Percentiles rank a stretch among this genome's conserved stretches.
Evolutionary conservation across 2,329 filamentous ascomycete genomes (phyloP).

Genomic region (Sclerotinia nivalis): DNA sequence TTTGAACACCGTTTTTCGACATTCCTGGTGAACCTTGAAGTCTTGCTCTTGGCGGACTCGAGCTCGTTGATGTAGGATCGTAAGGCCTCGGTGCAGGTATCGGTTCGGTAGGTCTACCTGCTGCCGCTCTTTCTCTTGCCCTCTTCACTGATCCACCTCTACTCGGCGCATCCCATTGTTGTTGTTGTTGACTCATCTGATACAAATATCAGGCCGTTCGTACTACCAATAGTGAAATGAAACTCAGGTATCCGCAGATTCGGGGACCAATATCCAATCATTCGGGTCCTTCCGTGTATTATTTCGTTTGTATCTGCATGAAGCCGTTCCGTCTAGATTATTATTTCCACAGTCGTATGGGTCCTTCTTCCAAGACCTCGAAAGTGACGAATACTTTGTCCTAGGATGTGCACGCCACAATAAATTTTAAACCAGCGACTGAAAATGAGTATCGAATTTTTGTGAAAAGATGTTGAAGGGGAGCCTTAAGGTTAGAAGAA

Average conservation of each 20-base stretch:
- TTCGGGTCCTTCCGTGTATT: conserved; percentile 31
- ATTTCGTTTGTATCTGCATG: conserved; percentile 40
- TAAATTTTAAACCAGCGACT: conserved; percentile 20
- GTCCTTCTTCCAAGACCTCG: background rate
- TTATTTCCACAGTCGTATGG: background rate
- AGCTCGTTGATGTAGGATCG: conserved; percentile 28
- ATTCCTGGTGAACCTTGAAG: conserved; percentile 33
- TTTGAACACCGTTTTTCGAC: conserved; percentile 29
- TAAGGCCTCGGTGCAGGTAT: conserved; percentile 32
- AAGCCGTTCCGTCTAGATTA: conserved; percentile 32
- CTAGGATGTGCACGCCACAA: conserved; percentile 10
- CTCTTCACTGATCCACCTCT: conserved; percentile 51
- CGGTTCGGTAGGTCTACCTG: conserved; percentile 42
- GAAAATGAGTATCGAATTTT: conserved; percentile 17
- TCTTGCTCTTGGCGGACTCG: conserved; percentile 30
- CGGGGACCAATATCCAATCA: conserved; percentile 31
- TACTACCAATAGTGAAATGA: conserved; percentile 24
- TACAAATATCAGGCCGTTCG: conserved; percentile 18
- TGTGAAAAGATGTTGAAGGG: conserved; percentile 28
- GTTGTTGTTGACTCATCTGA: conserved; percentile 37
- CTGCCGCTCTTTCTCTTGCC: conserved; percentile 55
- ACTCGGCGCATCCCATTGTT: conserved; percentile 33
- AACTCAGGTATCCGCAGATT: conserved; percentile 28
- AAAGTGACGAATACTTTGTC: background rate
- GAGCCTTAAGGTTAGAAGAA: conserved; percentile 31